Evolutionary conservation across 495 filamentous ascomycete species (phyloP), one percentile per base, ranked within the genome.

Genomic region (Lasiosphaeris hirsuta): DNA sequence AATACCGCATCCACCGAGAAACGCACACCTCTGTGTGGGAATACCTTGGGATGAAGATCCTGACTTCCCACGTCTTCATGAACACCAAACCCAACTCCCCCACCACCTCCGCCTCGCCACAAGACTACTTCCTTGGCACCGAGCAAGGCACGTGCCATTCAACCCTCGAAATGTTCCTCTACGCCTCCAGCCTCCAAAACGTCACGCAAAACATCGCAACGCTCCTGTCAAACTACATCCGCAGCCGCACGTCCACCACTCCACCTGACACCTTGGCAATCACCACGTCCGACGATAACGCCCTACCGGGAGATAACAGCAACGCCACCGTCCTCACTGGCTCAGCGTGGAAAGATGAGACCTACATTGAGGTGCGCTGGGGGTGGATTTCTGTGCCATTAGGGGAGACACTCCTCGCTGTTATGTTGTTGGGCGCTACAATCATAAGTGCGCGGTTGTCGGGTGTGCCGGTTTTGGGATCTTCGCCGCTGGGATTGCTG

Each of bases 361-460:
- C 52, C 14, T 63, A 48, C 40, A 43, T 51, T n/a, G 7, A 52
- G 4, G 61, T 63, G 35, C 57, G 49, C 2, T 63, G 61, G 61
- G 33, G 8, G 8, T 63, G 57, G 56, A 19, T 63, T 30, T n/a
- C 44, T 4, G 19, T 63, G 10, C 61, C 57, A 3, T 33, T 63
- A 1, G 36, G 41, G 7, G 51, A 42, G 42, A 45, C 44, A 2
- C 17, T 60, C 34, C n/a, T 57, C 4, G 38, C 46, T 10, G 39
- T 46, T 41, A 15, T 48, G 5, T 35, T 63, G 40, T 37, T 56
- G 10, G 23, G 46, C 10, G 14, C 40, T 5, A 40, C 34, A 3
- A 54, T 59, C 2, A 14, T 58, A 2, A 51, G 48, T 18, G 30
- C 48, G 48, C 14, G 14, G 14, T 18, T 37, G 14, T 51, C 48